Evolutionary conservation across 306 rosid species (phyloP), one percentile per base, ranked within the genome.

Genomic region (Casuarina glauca): DNA sequence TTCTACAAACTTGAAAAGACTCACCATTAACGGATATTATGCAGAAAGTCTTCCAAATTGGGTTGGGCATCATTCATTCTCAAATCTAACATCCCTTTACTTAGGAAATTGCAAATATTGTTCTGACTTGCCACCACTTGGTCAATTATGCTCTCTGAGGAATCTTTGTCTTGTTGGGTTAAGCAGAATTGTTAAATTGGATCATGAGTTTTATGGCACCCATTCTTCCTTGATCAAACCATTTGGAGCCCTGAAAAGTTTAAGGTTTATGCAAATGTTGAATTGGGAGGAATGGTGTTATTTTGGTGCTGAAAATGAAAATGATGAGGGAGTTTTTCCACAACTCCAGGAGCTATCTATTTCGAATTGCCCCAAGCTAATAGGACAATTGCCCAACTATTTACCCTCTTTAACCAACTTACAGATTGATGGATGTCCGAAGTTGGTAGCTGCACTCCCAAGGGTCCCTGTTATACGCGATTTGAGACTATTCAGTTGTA

Each of bases 31-130:
- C n/a, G n/a, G n/a, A 13, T 8, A 54, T 15, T 78, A 83, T 74
- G 53, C 80, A 1, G 26, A 49, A 32, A 32, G 9, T 35, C 62
- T 81, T 12, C 80, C 80, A 70, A 15, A 76, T 70, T 81, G 80
- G 84, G 52, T 81, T 58, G 73, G 81, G 51, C 73, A 61, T 42
- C 17, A 3, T 60, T 75, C 80, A 41, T 44, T 81, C 9, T 75
- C 67, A 1, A 81, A 75, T 60, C 2, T 81, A 4, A 58, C 62
- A n/a, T 43, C 69, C 4, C 0, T 81, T 32, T 17, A 41, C 38
- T 53, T 81, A 55, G 16, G 7, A 0, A 10, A 61, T 11, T 71
- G 75, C 13, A 36, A 50, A 43, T 10, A 61, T 17, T 75, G 68
- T 60, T 11, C 6, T 6, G 60, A 5, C 42, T 51, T 74, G 70